phyloP scores from a whole-genome alignment of 768 basidiomycete species.

The Russula sp. region DNA sequence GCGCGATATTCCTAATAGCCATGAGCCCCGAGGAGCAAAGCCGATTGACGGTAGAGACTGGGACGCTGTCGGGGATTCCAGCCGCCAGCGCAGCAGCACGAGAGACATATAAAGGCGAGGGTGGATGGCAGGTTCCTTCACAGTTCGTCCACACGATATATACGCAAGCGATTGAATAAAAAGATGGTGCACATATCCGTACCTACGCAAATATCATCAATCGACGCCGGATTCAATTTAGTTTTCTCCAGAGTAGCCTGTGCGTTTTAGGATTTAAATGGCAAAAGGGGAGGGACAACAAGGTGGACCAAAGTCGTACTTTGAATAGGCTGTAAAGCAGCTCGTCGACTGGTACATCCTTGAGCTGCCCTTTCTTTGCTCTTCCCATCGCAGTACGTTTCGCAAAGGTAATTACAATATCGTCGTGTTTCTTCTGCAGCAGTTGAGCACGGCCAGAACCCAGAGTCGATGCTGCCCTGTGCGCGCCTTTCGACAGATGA shows the following conservation, averaged over 20 bases:
- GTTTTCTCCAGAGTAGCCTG: slow-evolving; percentile 68
- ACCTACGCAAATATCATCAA: slow-evolving; percentile 87
- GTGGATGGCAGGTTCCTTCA: slow-evolving; percentile 77
- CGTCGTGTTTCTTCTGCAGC: slow-evolving; percentile 69
- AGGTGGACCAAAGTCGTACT: slow-evolving; percentile 40
- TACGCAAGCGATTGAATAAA: background rate
- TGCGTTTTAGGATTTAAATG: background rate
- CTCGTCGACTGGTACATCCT: slow-evolving; percentile 85
- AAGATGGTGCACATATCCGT: slow-evolving; percentile 31
- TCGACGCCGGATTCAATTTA: slow-evolving; percentile 61
- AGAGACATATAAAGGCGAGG: slow-evolving; percentile 78
- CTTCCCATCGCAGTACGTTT: slow-evolving; percentile 86
- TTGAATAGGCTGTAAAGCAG: slow-evolving; percentile 79
- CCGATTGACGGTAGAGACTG: slow-evolving; percentile 89
- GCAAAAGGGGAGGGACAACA: background rate
- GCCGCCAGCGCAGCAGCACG: slow-evolving; percentile 85
- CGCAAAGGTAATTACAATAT: slow-evolving; percentile 88
- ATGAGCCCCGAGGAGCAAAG: slow-evolving; percentile 93
- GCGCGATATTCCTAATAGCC: slow-evolving; percentile 88
- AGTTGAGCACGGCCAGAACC: slow-evolving; percentile 43
- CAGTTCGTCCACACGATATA: background rate
- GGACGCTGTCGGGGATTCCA: slow-evolving; percentile 81
- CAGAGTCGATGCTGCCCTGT: slow-evolving; percentile 33
- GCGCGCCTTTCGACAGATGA: background rate
- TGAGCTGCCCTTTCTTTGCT: slow-evolving; percentile 90